A percentile compares a stretch with the other conserved stretches of the same genome.
Conservation (phyloP, 1,284 basidiomycete genomes). For the Trametes polyzona region DNA sequence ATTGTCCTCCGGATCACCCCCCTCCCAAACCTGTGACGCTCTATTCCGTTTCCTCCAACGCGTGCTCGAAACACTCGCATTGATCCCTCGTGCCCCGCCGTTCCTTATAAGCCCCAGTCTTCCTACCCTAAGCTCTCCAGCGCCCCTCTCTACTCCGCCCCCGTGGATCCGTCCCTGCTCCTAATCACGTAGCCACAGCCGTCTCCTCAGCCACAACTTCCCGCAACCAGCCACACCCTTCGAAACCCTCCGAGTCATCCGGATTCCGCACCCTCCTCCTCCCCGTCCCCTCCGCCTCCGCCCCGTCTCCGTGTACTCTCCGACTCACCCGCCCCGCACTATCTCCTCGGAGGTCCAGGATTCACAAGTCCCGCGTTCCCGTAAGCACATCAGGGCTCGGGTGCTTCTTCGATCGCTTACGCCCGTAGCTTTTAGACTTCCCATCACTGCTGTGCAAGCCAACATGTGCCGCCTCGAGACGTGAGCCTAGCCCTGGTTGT, state of each 20-base stretch:
- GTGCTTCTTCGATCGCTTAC: constrained; percentile 25
- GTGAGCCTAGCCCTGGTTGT: constrained; percentile 46
- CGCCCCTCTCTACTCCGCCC: constrained; percentile 27
- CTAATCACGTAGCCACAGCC: too few species aligned
- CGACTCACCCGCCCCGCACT: constrained; percentile 3
- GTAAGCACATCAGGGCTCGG: constrained; percentile 22
- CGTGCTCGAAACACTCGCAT: constrained; percentile 18
- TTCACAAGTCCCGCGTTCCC: constrained; percentile 9
- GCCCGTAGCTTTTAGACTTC: constrained; percentile 22
- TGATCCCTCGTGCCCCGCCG: constrained; percentile 15
- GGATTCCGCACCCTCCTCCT: constrained; percentile 19
- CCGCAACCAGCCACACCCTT: not conserved
- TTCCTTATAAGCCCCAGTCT: constrained; percentile 20
- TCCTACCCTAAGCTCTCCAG: constrained; percentile 19
- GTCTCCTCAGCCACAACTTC: constrained; percentile 9
- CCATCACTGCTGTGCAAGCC: constrained; percentile 24
- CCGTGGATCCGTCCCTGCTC: constrained; percentile 24
- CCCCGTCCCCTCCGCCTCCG: constrained; percentile 4
- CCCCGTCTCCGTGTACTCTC: not conserved
- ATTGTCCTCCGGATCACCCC: constrained; percentile 35
- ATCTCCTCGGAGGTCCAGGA: constrained; percentile 12
- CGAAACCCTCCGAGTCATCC: constrained; percentile 8
- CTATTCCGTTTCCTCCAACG: constrained; percentile 26
- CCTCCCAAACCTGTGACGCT: constrained; percentile 32
- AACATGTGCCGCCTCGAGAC: constrained; percentile 76